A percentile compares a stretch with the other conserved stretches of the same genome.
These are phyloP conservation scores for Fusarium pseudoanthophilum DNA, from an alignment of 2,329 filamentous ascomycete genomes.

Conservation along the genomic window DNA sequence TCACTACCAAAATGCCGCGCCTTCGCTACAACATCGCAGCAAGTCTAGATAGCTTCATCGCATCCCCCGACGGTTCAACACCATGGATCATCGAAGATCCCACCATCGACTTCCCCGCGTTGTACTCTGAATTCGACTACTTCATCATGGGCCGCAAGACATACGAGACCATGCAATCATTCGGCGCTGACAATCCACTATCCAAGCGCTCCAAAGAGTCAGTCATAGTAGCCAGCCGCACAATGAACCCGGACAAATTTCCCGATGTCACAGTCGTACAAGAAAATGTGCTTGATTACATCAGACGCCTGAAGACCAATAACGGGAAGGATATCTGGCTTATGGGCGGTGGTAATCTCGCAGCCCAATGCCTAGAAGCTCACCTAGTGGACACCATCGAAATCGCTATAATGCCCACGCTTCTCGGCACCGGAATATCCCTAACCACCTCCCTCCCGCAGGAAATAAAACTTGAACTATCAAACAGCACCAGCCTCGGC, in stretches of 20 bases:
- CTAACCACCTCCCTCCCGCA: conserved; percentile 22
- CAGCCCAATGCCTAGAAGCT: conserved; percentile 42
- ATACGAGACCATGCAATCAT: conserved; percentile 44
- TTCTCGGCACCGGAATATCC: conserved; percentile 40
- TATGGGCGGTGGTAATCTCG: conserved; percentile 50
- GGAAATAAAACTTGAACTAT: conserved; percentile 10
- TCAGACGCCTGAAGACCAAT: conserved; percentile 38
- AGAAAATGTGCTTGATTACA: conserved; percentile 23
- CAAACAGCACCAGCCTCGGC: conserved; percentile 13
- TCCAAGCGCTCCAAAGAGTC: conserved; percentile 22
- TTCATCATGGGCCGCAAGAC: conserved; percentile 53
- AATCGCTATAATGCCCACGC: conserved; percentile 41
- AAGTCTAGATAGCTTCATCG: conserved; percentile 52
- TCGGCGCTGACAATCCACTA: conserved; percentile 39
- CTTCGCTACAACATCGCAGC: conserved; percentile 50
- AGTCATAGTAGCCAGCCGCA: conserved; percentile 47
- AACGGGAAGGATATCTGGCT: conserved; percentile 49
- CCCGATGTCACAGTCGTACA: conserved; percentile 42
- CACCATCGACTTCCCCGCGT: conserved; percentile 47
- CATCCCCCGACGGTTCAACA: conserved; percentile 44
- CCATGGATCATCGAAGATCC: conserved; percentile 48
- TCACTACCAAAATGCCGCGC: conserved; percentile 18
- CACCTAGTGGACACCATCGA: conserved; percentile 48
- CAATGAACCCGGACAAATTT: conserved; percentile 30
- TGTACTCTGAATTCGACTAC: conserved; percentile 47